Evolutionary conservation across 371 early-diverging fungal species (phyloP), one percentile per base, ranked within the genome.

Genomic region (Mycotypha africana): DNA sequence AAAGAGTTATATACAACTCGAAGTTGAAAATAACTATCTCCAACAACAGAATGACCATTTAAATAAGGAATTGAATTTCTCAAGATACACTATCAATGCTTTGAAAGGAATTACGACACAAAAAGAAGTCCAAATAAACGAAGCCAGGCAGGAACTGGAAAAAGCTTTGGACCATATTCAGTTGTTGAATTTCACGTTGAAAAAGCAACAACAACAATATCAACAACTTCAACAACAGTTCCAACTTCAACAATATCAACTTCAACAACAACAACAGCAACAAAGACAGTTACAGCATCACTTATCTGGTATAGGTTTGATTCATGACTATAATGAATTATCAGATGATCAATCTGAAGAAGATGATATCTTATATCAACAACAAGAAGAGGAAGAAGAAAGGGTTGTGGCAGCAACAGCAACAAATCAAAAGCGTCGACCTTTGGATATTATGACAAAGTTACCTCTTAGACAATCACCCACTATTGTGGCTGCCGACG

Each of bases 71-170:
- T 41, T 72, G 8, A 58, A 63, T 3, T 63, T 72, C 51, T 50
- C 64, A 28, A 61, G 69, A 37, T 68, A 67, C 42, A 72, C 73
- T 6, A 64, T 68, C 31, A 56, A 63, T 38, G 73, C 73, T 3
- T 45, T 72, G 16, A 65, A 63, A 30, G 54, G 51, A 2, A 72
- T 72, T 21, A 49, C 64, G n/a, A 42, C 40, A 24, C 68, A 72
- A 56, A 67, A 61, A 49, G 69, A 68, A 14, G 34, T 37, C 2
- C 40, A 58, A 16, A 43, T 72, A 42, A 47, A 58, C 28, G 69
- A 60, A 47, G 53, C 73, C 62, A 67, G 68, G 51, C 65, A 57
- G 73, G 73, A 72, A 63, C 66, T 72, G 68, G 73, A 72, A 37
- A 55, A 59, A 32, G 73, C 73, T 37, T 61, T 65, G 39, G 49